Conservation (phyloP, 805 yeast species). For the Wickerhamiella galacta region DNA sequence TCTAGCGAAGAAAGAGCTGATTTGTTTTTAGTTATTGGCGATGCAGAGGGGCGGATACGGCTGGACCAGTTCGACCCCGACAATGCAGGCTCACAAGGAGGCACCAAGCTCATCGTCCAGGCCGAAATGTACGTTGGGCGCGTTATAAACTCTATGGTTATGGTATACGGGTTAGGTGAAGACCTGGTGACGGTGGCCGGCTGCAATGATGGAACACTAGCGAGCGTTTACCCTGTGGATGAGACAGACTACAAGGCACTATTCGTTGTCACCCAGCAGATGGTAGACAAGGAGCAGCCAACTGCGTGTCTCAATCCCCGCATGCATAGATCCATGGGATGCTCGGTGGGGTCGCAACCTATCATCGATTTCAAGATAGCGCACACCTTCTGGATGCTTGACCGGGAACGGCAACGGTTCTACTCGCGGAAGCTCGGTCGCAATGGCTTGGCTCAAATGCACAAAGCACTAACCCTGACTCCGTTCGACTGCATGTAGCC, state of each 20-base stretch:
- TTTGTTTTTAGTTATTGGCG: conserved; percentile 49
- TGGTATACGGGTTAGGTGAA: conserved; percentile 15
- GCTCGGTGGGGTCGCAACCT: conserved; percentile 9
- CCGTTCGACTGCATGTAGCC: conserved; percentile 5
- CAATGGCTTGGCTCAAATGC: conserved; percentile 16
- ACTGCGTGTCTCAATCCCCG: conserved; percentile 66
- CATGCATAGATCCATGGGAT: conserved; percentile 15
- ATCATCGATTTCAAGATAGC: conserved; percentile 18
- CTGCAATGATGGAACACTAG: conserved; percentile 64
- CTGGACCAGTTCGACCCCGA: conserved; percentile 82
- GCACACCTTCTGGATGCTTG: conserved; percentile 15
- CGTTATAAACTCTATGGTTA: conserved; percentile 17
- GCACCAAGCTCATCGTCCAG: conserved; percentile 53
- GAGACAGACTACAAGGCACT: conserved; percentile 67
- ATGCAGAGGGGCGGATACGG: conserved; percentile 49
- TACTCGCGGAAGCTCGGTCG: conserved; percentile 19
- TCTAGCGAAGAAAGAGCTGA: conserved; percentile 29
- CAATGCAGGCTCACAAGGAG: conserved; percentile 66
- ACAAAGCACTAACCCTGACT: conserved; percentile 10
- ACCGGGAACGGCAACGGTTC: conserved; percentile 12
- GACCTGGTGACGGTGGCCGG: conserved; percentile 46
- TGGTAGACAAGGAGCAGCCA: conserved; percentile 60
- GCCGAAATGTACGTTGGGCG: conserved; percentile 57
- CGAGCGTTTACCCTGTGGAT: conserved; percentile 51
- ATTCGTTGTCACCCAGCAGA: conserved; percentile 73